Evolutionary conservation across 2,329 filamentous ascomycete species (phyloP).

Genomic region (Clonostachys rhizophaga): DNA sequence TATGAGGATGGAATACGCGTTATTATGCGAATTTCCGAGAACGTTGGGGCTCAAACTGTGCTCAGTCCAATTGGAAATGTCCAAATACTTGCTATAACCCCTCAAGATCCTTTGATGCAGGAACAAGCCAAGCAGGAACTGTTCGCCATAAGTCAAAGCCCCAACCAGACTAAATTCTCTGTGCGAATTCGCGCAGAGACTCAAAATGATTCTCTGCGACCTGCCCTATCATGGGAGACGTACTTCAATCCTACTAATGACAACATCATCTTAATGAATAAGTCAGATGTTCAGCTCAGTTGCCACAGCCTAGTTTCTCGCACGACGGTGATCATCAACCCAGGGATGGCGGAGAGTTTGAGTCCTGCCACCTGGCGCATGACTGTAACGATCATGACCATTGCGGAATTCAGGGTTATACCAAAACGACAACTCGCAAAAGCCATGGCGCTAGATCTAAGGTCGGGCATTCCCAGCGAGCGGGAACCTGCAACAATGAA

Average conservation of each 20-base stretch:
- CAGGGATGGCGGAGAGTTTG: slow-evolving; percentile 35
- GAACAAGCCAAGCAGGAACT: slow-evolving; percentile 51
- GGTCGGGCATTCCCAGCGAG: slow-evolving; percentile 37
- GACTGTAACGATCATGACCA: slow-evolving; percentile 38
- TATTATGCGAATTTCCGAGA: too few relatives aligned
- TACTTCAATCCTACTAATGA: slow-evolving; percentile 57
- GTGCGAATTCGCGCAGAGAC: slow-evolving; percentile 47
- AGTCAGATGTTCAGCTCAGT: slow-evolving; percentile 47
- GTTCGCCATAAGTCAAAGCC: slow-evolving; percentile 55
- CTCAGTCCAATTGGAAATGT: too few relatives aligned
- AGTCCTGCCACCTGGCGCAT: slow-evolving; percentile 46
- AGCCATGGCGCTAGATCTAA: slow-evolving; percentile 14
- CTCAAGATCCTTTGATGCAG: too few relatives aligned
- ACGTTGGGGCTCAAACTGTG: too few relatives aligned
- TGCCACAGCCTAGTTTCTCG: slow-evolving; percentile 20
- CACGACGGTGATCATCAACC: slow-evolving; percentile 31
- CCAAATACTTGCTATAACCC: too few relatives aligned
- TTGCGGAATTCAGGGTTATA: slow-evolving; percentile 54
- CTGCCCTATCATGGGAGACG: slow-evolving; percentile 54
- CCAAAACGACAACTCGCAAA: slow-evolving; percentile 46
- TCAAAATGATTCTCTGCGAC: slow-evolving; percentile 33
- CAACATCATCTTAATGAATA: slow-evolving; percentile 51
- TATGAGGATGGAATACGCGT: too few relatives aligned
- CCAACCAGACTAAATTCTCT: slow-evolving; percentile 55
- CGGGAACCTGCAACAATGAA: slow-evolving; percentile 41